phyloP scores from a whole-genome alignment of 495 filamentous ascomycete species.

The Penicillium diatomitis region DNA sequence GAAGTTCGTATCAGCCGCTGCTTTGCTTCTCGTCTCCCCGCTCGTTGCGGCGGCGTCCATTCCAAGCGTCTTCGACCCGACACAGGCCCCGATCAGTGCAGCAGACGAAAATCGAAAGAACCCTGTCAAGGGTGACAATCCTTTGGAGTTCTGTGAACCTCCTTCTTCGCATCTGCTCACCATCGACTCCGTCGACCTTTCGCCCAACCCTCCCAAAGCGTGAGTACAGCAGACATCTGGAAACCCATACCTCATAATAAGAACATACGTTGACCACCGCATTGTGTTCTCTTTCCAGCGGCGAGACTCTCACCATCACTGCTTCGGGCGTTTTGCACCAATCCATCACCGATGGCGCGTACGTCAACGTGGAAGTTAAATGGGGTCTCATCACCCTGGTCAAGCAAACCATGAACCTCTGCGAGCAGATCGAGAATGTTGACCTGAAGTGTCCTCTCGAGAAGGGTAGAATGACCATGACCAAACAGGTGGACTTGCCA shows the following conservation, averaged over 20 bases:
- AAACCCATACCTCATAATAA: no score
- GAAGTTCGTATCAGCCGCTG: slow-evolving; percentile 37
- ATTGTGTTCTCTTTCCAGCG: slow-evolving; percentile 42
- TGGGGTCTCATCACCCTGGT: slow-evolving; percentile 85
- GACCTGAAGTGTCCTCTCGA: slow-evolving; percentile 84
- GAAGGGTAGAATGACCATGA: slow-evolving; percentile 60
- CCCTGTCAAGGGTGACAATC: slow-evolving; percentile 34
- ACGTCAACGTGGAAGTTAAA: slow-evolving; percentile 75
- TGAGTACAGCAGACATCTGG: slow-evolving; percentile 41
- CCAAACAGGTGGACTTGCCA: slow-evolving; percentile 77
- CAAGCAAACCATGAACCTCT: slow-evolving; percentile 68
- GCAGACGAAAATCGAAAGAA: slow-evolving; percentile 3
- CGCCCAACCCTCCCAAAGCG: slow-evolving; percentile 81
- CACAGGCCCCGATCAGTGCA: slow-evolving; percentile 22
- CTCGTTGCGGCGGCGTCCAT: slow-evolving; percentile 24
- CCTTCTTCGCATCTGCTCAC: slow-evolving; percentile 53
- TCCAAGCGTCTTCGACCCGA: slow-evolving; percentile 18
- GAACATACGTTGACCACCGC: no score
- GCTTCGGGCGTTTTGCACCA: slow-evolving; percentile 65
- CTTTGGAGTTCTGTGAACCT: slow-evolving; percentile 54
- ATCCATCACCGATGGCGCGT: slow-evolving; percentile 63
- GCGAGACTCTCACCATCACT: slow-evolving; percentile 65
- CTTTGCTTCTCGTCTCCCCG: slow-evolving; percentile 25
- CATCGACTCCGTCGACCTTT: slow-evolving; percentile 70
- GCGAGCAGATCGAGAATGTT: slow-evolving; percentile 78